phyloP scores from a whole-genome alignment of 345 rosid genomes.

The Pistacia integerrima region DNA sequence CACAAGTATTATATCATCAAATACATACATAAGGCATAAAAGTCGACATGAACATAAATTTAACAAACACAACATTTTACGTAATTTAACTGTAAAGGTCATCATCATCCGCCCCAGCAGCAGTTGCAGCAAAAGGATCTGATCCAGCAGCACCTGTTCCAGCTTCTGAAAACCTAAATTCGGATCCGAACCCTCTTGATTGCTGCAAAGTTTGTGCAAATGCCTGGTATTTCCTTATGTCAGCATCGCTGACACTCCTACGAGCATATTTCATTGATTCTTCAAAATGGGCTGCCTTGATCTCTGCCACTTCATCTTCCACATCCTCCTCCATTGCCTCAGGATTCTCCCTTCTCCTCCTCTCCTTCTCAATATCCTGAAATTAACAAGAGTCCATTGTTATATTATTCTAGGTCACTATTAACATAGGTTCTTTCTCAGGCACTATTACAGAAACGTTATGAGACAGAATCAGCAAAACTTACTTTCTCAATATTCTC shows the following conservation, averaged over 20 bases:
- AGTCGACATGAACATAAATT: background rate
- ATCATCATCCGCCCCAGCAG: conserved; percentile 72
- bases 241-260: conserved; percentile 92
- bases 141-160: conserved; percentile 41
- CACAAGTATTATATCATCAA: background rate
- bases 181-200: conserved; percentile 84
- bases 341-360: conserved; percentile 75
- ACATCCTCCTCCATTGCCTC: conserved; percentile 97
- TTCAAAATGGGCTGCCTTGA: conserved; percentile 83
- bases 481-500: conserved; percentile 91
- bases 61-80: background rate
- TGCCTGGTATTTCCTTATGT: conserved; percentile 90
- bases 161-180: conserved; percentile 71
- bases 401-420: background rate
- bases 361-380: conserved; percentile 91
- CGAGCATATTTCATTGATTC: conserved; percentile 94
- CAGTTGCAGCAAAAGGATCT: conserved; percentile 77
- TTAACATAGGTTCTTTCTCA: background rate
- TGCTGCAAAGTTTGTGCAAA: conserved; percentile 97
- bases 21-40: background rate
- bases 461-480: background rate
- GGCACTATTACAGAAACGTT: background rate
- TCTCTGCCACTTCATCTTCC: conserved; percentile 83
- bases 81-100: conserved; percentile 78
- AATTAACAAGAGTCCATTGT: background rate